Base-by-base conservation (phyloP, 345 rosid genomes). In the Gossypium thurberi region DNA sequence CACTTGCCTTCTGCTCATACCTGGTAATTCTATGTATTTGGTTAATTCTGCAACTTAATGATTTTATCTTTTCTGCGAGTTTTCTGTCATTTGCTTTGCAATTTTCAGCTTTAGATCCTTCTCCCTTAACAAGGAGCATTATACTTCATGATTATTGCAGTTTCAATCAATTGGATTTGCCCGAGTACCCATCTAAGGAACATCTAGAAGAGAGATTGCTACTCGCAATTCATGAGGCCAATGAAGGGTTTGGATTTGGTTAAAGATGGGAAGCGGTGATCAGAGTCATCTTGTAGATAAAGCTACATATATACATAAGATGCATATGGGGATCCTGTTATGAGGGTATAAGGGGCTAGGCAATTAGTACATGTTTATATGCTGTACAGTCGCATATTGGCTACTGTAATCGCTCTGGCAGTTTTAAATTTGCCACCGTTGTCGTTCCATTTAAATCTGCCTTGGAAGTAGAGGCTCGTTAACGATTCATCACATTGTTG, bases 1-100 rank as follows among this genome's bases (percentile, higher is more conserved):
- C 98, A 90, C 78, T 84, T 94, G 79, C 97, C 98, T 52, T 94
- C 98, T 12, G 98, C 98, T 42, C 98, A 94, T 79, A 94, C 98
- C 46, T 94, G 98, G 98, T 94, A 84, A 40, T 44, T 26, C 68
- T 58, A n/a, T 14, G 10, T n/a, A 1, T 12, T 14, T 57, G 56
- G 20, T 13, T 17, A 33, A 14, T 47, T 50, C 25, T 44, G 13
- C 50, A 7, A 44, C 50, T 57, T 6, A 2, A 6, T 25, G 12
- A 7, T 28, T 26, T 1, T 46, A 23, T 18, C 47, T 13, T 6
- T 11, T 4, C 56, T 55, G 23, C 1, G 8, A 14, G 23, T 33
- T 58, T 20, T 23, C 26, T 8, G 13, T 60, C 44, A 8, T 3
- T 65, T 53, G 33, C 50, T 9, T 33, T 44, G 61, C 23, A 33